phyloP scores from a whole-genome alignment of 2,329 filamentous ascomycete genomes.

The Xylariaceae sp. region DNA sequence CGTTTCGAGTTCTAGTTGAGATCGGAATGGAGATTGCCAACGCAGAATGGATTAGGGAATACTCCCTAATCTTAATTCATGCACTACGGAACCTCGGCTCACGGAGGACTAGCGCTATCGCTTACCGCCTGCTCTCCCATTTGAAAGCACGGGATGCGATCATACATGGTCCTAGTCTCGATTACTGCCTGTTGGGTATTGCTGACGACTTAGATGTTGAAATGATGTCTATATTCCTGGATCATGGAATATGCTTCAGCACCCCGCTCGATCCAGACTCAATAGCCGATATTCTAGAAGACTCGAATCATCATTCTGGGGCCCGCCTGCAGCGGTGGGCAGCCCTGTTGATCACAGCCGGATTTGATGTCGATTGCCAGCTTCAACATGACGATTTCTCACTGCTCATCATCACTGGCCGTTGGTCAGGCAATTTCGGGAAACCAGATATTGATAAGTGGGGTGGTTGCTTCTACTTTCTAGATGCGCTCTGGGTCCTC shows the following conservation, averaged over 20 bases:
- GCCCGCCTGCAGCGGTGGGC: no score
- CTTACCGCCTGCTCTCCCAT: not conserved
- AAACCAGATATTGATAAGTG: not conserved
- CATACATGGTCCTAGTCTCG: rapidly evolving
- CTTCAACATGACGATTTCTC: not conserved
- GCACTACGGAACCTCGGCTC: not conserved
- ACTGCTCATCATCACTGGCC: no score
- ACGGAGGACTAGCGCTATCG: not conserved
- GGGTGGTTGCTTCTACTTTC: not conserved
- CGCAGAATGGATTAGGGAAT: not conserved
- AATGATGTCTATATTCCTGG: not conserved
- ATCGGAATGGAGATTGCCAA: not conserved
- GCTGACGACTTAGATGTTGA: not conserved
- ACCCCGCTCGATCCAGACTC: no score
- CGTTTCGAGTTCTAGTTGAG: not conserved
- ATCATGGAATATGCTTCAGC: not conserved
- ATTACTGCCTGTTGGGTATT: not conserved
- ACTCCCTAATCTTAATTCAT: not conserved
- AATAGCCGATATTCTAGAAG: no score
- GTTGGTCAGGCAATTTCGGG: no score
- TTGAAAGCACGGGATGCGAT: not conserved
- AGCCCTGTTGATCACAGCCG: not conserved
- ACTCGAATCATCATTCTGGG: no score
- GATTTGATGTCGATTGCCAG: not conserved
- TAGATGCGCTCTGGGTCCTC: not conserved